A percentile compares a stretch with the other conserved stretches of the same genome.
Conservation (phyloP, 306 rosid species). For the Prunus armeniaca region DNA sequence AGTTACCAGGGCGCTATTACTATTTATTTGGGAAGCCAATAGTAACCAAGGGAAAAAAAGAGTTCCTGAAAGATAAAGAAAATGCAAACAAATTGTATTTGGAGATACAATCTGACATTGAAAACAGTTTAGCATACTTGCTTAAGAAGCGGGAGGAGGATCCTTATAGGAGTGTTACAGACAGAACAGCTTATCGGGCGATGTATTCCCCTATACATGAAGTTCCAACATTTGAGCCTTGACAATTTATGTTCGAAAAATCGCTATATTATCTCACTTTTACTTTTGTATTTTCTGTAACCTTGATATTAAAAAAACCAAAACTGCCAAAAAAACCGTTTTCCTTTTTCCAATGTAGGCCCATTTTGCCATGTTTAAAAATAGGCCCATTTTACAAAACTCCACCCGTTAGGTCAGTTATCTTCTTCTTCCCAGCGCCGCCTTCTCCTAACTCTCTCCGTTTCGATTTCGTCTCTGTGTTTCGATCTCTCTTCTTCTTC, state of each 20-base stretch:
- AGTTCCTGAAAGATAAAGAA: slow-evolving; percentile 56
- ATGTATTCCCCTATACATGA: slow-evolving; percentile 35
- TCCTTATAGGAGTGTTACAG: slow-evolving; percentile 72
- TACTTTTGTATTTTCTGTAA: no score
- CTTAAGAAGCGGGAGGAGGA: slow-evolving; percentile 83
- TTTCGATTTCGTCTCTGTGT: no score
- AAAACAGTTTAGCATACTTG: slow-evolving; percentile 56
- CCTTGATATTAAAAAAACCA: no score
- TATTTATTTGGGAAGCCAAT: slow-evolving; percentile 85
- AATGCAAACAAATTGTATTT: slow-evolving; percentile 66
- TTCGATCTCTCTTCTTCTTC: no score
- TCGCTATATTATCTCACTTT: no score
- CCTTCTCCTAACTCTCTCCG: no score
- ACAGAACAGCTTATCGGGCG: slow-evolving; percentile 53
- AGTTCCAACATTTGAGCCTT: slow-evolving; percentile 76
- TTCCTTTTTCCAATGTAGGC: no score
- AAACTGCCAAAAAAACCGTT: no score
- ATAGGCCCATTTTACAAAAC: no score
- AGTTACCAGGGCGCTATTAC: slow-evolving; percentile 83
- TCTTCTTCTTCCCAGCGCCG: no score
- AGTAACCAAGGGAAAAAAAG: slow-evolving; percentile 64
- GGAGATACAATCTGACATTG: slow-evolving; percentile 73
- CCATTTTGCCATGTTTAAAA: no score
- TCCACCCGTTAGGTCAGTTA: no score
- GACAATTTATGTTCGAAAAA: slow-evolving; percentile 13